Evolutionary conservation across 805 yeast genomes (phyloP), one percentile per base, ranked within the genome.

Genomic region (Candida ponderosae): DNA sequence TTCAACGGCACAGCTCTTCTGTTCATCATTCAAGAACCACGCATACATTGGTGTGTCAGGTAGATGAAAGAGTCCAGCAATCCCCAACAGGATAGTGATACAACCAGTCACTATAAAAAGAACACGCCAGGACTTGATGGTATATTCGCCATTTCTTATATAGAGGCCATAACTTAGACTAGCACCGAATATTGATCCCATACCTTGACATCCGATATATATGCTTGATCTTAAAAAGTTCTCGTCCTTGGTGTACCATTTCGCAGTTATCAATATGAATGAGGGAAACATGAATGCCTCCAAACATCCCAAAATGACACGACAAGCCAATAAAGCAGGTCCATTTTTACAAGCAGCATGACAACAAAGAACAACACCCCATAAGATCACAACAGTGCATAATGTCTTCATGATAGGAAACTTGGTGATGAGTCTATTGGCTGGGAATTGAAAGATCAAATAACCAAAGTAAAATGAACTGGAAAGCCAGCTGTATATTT

Each of bases 31-130:
- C 40, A 68, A 56, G 40, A 66, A 66, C 65, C 72, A 65, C 4
- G 77, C 75, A 19, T 57, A 54, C 17, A 62, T 59, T 29, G 86
- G 85, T 27, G 62, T 54, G 44, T 74, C 78, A 14, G 85, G 84
- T 34, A 81, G 50, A 53, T 72, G 74, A 37, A 73, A 44, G 31
- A 56, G 53, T 40, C 76, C 62, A 9, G 68, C 37, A 10, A 70
- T 36, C 6, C 82, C 83, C 13, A 74, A 48, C 9, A 69, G 49
- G 6, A 77, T 54, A 3, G 86, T 79, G 39, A 76, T 64, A 8
- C 65, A 52, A 13, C 93, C 94, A 31, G 74, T 68, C 21, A 79
- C 62, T 34, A 82, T 59, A 50, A 70, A 82, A 3, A 79, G 53
- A 13, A 74, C 53, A 49, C 72, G 75, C 89, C 89, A 83, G 3